These are phyloP conservation scores for Lophiostoma macrostomum DNA, from an alignment of 495 filamentous ascomycete species.

Conservation along the genomic window DNA sequence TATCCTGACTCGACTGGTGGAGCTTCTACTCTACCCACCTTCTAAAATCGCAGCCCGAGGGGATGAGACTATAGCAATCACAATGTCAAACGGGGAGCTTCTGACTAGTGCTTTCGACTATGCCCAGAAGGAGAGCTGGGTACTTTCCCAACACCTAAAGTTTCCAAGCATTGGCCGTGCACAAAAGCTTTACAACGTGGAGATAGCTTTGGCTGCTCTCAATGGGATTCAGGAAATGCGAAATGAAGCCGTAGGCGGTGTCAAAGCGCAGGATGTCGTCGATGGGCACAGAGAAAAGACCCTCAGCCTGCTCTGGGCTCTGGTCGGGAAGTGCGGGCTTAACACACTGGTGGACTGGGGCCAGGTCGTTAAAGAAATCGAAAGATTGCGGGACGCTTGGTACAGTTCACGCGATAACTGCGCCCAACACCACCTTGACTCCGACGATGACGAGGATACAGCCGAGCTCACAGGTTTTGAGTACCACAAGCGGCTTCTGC, in stretches of 20 bases:
- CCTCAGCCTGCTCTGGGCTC: constrained; percentile 58
- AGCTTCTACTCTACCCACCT: constrained; percentile 53
- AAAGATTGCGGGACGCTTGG: constrained; percentile 27
- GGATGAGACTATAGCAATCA: constrained; percentile 39
- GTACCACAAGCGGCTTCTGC: constrained; percentile 47
- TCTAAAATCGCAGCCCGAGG: constrained; percentile 28
- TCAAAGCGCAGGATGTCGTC: constrained; percentile 60
- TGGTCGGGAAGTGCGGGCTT: constrained; percentile 58
- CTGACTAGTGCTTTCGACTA: constrained; percentile 38
- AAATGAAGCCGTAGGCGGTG: constrained; percentile 36
- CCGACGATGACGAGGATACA: constrained; percentile 20
- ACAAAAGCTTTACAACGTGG: constrained; percentile 61
- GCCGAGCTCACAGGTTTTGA: constrained; percentile 34
- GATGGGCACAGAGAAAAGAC: constrained; percentile 68
- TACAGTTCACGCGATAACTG: constrained; percentile 32
- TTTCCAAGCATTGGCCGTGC: constrained; percentile 56
- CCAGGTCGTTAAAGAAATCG: constrained; percentile 53
- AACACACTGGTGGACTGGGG: constrained; percentile 54
- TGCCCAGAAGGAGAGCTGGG: constrained; percentile 37
- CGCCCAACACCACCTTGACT: constrained; percentile 16
- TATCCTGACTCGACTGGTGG: constrained; percentile 57
- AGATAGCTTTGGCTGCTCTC: constrained; percentile 57
- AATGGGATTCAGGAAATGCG: constrained; percentile 41
- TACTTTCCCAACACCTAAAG: constrained; percentile 59
- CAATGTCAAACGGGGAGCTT: constrained; percentile 42